Conservation (phyloP, 2,329 filamentous ascomycete genomes). For the Setomelanomma holmii region DNA sequence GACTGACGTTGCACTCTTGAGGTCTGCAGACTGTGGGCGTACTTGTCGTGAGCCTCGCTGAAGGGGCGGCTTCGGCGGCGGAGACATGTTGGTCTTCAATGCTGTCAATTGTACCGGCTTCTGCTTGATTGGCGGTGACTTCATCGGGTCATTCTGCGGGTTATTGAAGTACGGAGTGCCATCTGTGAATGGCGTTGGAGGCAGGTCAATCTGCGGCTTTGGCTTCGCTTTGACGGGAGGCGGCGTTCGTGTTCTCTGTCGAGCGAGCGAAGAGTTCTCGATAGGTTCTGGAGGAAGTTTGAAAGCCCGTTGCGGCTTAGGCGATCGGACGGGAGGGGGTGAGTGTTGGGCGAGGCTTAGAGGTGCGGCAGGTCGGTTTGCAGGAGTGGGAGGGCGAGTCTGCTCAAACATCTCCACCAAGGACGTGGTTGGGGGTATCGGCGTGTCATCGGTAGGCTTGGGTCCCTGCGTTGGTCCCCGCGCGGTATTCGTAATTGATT, state of each 20-base stretch:
- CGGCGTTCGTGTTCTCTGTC: constrained; percentile 29
- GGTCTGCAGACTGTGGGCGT: constrained; percentile 33
- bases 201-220: constrained; percentile 38
- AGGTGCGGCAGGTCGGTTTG: constrained; percentile 19
- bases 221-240: constrained; percentile 38
- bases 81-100: constrained; percentile 24
- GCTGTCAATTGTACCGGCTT: constrained; percentile 33
- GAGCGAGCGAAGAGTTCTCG: constrained; percentile 23
- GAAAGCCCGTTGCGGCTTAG: constrained; percentile 50
- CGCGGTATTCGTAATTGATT: constrained; percentile 15
- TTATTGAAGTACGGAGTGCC: constrained; percentile 22
- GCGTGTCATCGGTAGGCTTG: constrained; percentile 60
- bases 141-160: constrained; percentile 30
- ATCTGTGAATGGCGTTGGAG: constrained; percentile 21
- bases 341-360: constrained; percentile 28
- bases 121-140: constrained; percentile 32
- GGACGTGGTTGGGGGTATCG: constrained; percentile 68
- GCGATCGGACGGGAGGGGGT: constrained; percentile 48
- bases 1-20: constrained; percentile 22
- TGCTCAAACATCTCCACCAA: constrained; percentile 75
- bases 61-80: constrained; percentile 21
- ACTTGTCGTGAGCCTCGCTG: constrained; percentile 25
- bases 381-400: constrained; percentile 40
- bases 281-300: constrained; percentile 37
- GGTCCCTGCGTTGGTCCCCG: constrained; percentile 8